These are phyloP conservation scores for Elsinoe necatrix DNA, from an alignment of 2,329 filamentous ascomycete genomes.

Conservation along the genomic window DNA sequence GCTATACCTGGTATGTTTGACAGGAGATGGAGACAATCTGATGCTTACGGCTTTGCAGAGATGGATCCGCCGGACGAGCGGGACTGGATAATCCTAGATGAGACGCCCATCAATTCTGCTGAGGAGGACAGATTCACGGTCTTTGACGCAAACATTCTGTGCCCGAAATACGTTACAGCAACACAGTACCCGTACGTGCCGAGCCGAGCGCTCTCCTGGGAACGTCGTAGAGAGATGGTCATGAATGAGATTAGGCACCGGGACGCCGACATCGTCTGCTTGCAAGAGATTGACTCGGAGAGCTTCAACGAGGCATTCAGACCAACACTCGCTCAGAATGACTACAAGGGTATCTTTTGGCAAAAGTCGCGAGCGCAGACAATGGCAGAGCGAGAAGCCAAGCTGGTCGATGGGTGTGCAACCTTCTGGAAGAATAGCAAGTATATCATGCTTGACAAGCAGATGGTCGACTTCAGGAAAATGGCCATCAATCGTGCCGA, in stretches of 20 bases:
- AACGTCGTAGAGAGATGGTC: slow-evolving; percentile 74
- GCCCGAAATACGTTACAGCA: slow-evolving; percentile 82
- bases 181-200: slow-evolving; percentile 86
- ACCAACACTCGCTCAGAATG: slow-evolving; percentile 72
- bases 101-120: slow-evolving; percentile 37
- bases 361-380: slow-evolving; percentile 84
- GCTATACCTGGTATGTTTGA: slow-evolving; percentile 64
- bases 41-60: slow-evolving; percentile 43
- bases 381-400: slow-evolving; percentile 82
- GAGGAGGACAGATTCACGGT: slow-evolving; percentile 63
- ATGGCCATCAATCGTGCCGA: slow-evolving; percentile 90
- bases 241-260: slow-evolving; percentile 70
- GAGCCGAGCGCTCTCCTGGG: slow-evolving; percentile 72
- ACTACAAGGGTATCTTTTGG: slow-evolving; percentile 92
- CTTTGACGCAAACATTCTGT: slow-evolving; percentile 91
- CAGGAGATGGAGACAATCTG: slow-evolving; percentile 17
- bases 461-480: slow-evolving; percentile 83
- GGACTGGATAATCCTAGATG: slow-evolving; percentile 66
- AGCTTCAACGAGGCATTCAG: slow-evolving; percentile 88
- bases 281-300: slow-evolving; percentile 89
- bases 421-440: slow-evolving; percentile 96
- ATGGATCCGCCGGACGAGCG: slow-evolving; percentile 69
- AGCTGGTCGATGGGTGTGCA: slow-evolving; percentile 88
- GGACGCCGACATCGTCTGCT: slow-evolving; percentile 79
- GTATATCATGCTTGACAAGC: slow-evolving; percentile 88